phyloP scores from a whole-genome alignment of 345 rosid species.

The Eucalyptus sp. region DNA sequence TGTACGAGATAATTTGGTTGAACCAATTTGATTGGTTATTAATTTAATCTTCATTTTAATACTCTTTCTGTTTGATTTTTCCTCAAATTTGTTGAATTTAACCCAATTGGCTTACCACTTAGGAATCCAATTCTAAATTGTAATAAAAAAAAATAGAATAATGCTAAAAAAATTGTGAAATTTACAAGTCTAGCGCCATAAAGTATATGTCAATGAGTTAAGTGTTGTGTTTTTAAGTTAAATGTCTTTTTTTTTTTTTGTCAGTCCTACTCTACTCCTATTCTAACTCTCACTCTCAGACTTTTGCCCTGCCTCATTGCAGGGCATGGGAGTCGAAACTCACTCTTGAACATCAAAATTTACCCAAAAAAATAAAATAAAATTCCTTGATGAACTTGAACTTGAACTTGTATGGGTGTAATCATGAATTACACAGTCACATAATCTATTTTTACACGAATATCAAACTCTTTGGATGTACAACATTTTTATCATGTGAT shows the following conservation, averaged over 20 bases:
- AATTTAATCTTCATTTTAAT: background rate
- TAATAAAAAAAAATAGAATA: background rate
- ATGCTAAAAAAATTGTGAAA: background rate
- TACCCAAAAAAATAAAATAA: background rate
- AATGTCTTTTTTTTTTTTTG: background rate
- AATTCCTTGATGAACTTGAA: background rate
- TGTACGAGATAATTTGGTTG: background rate
- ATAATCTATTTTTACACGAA: background rate
- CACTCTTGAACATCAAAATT: background rate
- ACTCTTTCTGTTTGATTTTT: no score
- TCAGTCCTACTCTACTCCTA: no score
- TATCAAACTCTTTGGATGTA: background rate
- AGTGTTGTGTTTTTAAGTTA: background rate
- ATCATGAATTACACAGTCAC: background rate
- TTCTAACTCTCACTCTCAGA: no score
- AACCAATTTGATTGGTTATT: no score
- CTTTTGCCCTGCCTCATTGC: no score
- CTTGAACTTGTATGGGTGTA: background rate
- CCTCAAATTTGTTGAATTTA: background rate
- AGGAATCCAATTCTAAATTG: background rate
- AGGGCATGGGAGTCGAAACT: no score
- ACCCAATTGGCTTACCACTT: background rate
- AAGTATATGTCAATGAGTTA: background rate
- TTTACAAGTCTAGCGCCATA: background rate
- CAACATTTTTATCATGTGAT: background rate